Percentiles rank a stretch among this genome's conserved stretches.
These are phyloP conservation scores for Diplodia mutila DNA, from an alignment of 2,329 filamentous ascomycete species.

Conservation along the genomic window DNA sequence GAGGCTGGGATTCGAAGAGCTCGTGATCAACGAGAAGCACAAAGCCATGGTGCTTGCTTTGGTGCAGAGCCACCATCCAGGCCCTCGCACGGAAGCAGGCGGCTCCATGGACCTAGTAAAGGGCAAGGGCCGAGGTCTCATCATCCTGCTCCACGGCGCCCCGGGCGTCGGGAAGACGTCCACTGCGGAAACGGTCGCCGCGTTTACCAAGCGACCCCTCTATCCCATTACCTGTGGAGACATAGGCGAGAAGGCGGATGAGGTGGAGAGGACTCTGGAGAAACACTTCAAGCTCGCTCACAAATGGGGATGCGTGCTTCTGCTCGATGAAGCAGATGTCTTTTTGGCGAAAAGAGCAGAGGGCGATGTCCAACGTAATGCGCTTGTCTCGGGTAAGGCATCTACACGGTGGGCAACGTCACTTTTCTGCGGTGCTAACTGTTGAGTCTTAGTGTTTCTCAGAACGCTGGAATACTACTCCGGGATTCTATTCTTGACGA, in stretches of 20 bases:
- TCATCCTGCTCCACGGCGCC: conserved; percentile 21
- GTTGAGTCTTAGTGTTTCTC: conserved; percentile 17
- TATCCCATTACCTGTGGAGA: conserved; percentile 31
- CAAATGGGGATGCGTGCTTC: conserved; percentile 2
- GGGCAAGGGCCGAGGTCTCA: conserved; percentile 34
- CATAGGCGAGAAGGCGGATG: not conserved
- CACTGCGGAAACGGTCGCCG: conserved; percentile 40
- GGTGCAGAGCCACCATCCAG: not conserved
- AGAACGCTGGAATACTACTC: conserved; percentile 22
- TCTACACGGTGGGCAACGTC: too few species aligned
- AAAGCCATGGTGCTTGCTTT: not conserved
- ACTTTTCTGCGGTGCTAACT: too few species aligned
- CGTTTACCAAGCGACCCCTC: conserved; percentile 35
- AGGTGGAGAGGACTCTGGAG: not conserved
- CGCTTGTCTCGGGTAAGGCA: not conserved
- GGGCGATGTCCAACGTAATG: not conserved
- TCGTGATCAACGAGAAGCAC: not conserved
- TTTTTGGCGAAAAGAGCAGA: conserved; percentile 6
- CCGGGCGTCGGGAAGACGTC: conserved; percentile 28
- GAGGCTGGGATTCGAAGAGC: not conserved
- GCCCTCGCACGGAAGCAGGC: not conserved
- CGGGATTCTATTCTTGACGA: conserved; percentile 42
- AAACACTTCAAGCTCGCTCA: not conserved
- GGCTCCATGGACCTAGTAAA: conserved; percentile 35
- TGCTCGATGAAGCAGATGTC: conserved; percentile 25